phyloP scores from a whole-genome alignment of 2,329 filamentous ascomycete species.

The Rhynchosporium secalis region DNA sequence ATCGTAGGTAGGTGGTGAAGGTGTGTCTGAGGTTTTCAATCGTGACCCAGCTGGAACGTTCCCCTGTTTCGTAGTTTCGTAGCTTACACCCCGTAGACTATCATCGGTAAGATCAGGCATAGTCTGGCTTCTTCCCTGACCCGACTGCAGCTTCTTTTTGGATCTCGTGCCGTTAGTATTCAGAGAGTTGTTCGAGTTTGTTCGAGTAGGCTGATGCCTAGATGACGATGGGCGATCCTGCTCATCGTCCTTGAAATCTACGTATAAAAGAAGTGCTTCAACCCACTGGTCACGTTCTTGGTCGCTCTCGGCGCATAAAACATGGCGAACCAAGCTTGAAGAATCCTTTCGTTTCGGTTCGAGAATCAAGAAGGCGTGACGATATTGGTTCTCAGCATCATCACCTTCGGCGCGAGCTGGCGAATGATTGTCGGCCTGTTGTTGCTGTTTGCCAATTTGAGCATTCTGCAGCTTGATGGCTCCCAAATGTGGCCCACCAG shows the following conservation, averaged over 20 bases:
- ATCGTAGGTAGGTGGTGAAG: slow-evolving; percentile 37
- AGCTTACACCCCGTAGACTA: slow-evolving; percentile 40
- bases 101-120: slow-evolving; percentile 43
- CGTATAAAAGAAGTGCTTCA: slow-evolving; percentile 83
- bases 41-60: slow-evolving; percentile 37
- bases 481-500: slow-evolving; percentile 85
- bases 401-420: slow-evolving; percentile 62
- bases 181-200: slow-evolving; percentile 41
- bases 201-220: slow-evolving; percentile 44
- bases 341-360: slow-evolving; percentile 98
- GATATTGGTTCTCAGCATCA: slow-evolving; percentile 88
- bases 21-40: slow-evolving; percentile 37
- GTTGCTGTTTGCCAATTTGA: slow-evolving; percentile 89
- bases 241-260: slow-evolving; percentile 71
- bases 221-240: slow-evolving; percentile 38
- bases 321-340: slow-evolving; percentile 82
- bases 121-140: slow-evolving; percentile 39
- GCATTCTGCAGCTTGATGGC: slow-evolving; percentile 90
- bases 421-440: slow-evolving; percentile 58
- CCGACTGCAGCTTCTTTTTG: slow-evolving; percentile 47
- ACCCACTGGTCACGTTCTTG: slow-evolving; percentile 93
- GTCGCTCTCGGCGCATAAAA: slow-evolving; percentile 94
- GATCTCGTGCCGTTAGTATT: slow-evolving; percentile 42
- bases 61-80: slow-evolving; percentile 42
- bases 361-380: slow-evolving; percentile 91